Conservation (phyloP, 768 basidiomycete genomes). For the Boletus edulis region DNA sequence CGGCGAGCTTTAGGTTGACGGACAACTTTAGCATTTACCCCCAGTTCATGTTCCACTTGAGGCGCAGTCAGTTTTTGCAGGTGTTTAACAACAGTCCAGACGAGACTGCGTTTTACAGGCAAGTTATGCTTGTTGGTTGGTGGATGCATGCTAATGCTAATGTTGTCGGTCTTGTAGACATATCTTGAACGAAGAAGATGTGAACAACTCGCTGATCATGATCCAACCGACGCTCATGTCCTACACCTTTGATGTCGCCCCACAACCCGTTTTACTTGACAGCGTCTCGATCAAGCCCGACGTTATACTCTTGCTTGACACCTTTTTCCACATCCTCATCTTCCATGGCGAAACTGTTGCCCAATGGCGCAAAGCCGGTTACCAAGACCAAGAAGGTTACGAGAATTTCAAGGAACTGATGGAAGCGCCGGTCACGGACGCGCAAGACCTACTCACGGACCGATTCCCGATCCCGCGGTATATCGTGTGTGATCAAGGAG, state of each 20-base stretch:
- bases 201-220: conserved; percentile 99
- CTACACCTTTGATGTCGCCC: conserved; percentile 87
- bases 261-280: conserved; percentile 94
- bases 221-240: conserved; percentile 99
- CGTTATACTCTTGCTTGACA: conserved; percentile 93
- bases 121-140: conserved; percentile 16
- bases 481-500: conserved; percentile 96
- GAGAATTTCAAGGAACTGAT: conserved; percentile 97
- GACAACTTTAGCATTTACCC: conserved; percentile 99
- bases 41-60: conserved; percentile 99
- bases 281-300: conserved; percentile 97
- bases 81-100: conserved; percentile 99
- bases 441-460: conserved; percentile 94
- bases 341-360: conserved; percentile 98
- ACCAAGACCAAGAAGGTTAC: conserved; percentile 98
- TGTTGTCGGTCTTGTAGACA: conserved; percentile 52
- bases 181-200: conserved; percentile 93
- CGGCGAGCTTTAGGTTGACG: conserved; percentile 85
- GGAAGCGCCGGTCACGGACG: conserved; percentile 82
- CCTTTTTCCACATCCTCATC: conserved; percentile 99
- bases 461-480: conserved; percentile 97
- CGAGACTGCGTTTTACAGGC: conserved; percentile 98
- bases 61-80: conserved; percentile 96
- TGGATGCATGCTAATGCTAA: not conserved
- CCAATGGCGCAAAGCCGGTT: conserved; percentile 97